These are phyloP conservation scores for Perilla frutescens DNA, from an alignment of 257 asterid genomes.

Conservation along the genomic window DNA sequence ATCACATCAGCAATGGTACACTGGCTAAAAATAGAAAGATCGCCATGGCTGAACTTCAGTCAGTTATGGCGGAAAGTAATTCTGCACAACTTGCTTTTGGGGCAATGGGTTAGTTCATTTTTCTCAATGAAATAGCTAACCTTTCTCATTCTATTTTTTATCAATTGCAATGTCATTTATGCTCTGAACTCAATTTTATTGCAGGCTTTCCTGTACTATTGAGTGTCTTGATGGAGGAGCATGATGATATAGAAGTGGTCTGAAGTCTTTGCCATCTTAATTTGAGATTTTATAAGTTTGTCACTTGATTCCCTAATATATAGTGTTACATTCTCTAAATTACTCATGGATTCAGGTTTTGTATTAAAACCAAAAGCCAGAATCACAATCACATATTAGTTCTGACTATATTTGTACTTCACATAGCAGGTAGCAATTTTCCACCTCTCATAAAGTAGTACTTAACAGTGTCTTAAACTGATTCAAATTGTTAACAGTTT, in stretches of 20 bases:
- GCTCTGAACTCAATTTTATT: conserved; percentile 32
- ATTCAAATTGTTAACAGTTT: neutral
- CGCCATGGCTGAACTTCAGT: conserved; percentile 88
- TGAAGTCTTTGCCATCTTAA: conserved; percentile 36
- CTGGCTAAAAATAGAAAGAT: conserved; percentile 91
- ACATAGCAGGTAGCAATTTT: neutral
- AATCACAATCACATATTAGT: neutral
- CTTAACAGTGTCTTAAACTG: neutral
- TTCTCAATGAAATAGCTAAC: conserved; percentile 27
- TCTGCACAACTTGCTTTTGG: conserved; percentile 95
- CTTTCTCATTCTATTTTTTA: conserved; percentile 26
- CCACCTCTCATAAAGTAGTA: neutral
- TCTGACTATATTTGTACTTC: neutral
- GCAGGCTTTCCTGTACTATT: conserved; percentile 91
- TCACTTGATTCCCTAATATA: neutral
- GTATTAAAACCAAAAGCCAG: neutral
- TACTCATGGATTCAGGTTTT: neutral
- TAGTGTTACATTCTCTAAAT: neutral
- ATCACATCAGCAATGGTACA: conserved; percentile 90
- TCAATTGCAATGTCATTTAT: conserved; percentile 22
- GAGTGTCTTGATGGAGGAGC: conserved; percentile 90
- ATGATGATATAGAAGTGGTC: conserved; percentile 96
- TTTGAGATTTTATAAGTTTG: neutral
- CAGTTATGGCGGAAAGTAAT: conserved; percentile 81
- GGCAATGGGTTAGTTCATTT: conserved; percentile 82